Base-by-base conservation (phyloP, 306 rosid species). In the Gastrolobium villosum region DNA sequence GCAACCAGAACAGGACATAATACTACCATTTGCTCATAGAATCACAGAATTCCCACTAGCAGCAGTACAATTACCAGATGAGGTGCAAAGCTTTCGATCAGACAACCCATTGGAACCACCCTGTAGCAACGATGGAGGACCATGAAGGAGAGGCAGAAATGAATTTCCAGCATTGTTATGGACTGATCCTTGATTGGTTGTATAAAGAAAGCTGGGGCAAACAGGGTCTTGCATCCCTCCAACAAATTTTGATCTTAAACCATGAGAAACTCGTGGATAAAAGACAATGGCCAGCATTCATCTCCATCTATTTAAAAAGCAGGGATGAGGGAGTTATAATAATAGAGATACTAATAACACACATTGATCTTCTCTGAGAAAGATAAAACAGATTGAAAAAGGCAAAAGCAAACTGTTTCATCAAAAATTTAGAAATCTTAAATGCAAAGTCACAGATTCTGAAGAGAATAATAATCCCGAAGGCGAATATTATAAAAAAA, bases 91-190 rank as follows among this genome's bases (percentile, higher is more conserved):
- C 56, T 79, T 79, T 49, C 30, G 14, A 53, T 79, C 76, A 15
- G 61, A 40, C 65, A 72, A 54, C 35, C 65, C 77, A 36, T 49
- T 55, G 32, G 60, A 79, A 43, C 74, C 80, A 52, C 66, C 3
- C 32, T 78, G 68, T 26, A 75, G 61, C 56, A 44, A 36, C 4
- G 79, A 53, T 30, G 70, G 59, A 79, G 74, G 49, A 44, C 74
- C 56, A 83, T 56, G 14, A 61, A 74, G 81, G 56, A 50, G 83
- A 77, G 60, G 8, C 55, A 45, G 52, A 55, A 72, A 82, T 56
- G 75, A 72, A 46, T 53, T 79, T 68, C 74, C 78, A 66, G 55
- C 11, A 68, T 83, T 59, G 3, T 32, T 56, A 55, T 45, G 52
- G 52, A 46, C 50, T 48, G 72, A 59, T 49, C 52, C 79, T 71